Base-by-base conservation (phyloP, 164 flowering plant genomes). In the Kalanchoe fedtschenkoi region DNA sequence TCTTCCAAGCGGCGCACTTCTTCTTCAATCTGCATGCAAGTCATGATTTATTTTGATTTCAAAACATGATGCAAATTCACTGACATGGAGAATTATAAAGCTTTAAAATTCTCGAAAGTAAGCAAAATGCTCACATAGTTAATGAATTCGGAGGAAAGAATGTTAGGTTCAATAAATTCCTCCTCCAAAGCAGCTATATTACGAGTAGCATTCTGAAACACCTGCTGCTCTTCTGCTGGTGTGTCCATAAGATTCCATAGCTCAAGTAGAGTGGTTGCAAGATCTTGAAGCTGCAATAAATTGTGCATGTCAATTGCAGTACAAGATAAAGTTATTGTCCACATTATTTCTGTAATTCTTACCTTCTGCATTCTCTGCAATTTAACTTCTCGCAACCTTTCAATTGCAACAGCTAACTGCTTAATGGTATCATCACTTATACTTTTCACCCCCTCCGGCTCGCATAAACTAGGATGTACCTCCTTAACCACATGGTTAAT, bases 321-420 rank as follows among this genome's bases (percentile, higher is more conserved):
- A 47, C 26, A 51, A 3, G 1, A 51, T 26, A 24, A 26, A 26
- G 14, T 51, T 10, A 24, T 11, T 11, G 56, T n/a, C 34, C 22
- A 22, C 21, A 58, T 16, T 29, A 58, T 21, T 37, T 58, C 4
- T 32, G 14, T 24, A 8, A n/a, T 19, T 13, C n/a, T 33, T 58
- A 58, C 61, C 61, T 58, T 58, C 8, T 58, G 61, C 61, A 58
- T 58, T 58, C 61, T 58, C 61, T 58, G 61, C 34, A 58, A 22
- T 37, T 58, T 58, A 58, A 58, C 61, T 24, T 32, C 42, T 1
- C 61, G 61, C 61, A 58, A 26, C 38, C 41, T 58, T 32, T 30
- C 29, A 34, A 58, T 58, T 37, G 38, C 24, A 15, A 26, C 16
- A 5, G 61, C 41, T 37, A 58, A 21, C 42, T 13, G 28, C 41